Evolutionary conservation across 371 early-diverging fungal genomes (phyloP), one percentile per base, ranked within the genome.

Genomic region (Apophysomyces trapeziformis): DNA sequence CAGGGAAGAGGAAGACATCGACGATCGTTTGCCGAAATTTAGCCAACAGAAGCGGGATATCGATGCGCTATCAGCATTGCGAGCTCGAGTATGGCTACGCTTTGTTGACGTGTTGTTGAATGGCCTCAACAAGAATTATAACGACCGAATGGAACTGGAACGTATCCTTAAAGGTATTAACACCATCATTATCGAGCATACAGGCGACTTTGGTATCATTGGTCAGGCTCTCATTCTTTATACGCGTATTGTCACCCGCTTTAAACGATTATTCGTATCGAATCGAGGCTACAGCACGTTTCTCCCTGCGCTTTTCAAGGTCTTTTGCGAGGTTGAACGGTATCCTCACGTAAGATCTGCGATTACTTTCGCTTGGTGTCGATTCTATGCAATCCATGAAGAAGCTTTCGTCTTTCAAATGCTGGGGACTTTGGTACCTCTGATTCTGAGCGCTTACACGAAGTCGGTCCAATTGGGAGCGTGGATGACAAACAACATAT

Each of bases 341-440:
- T 75, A 66, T 37, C 69, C 68, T 0, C 77, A 79, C 21, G 74
- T 86, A 7, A 71, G 80, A 5, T 82, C 84, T 7, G 86, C 87
- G 0, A 84, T 90, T 45, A 78, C 73, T n/a, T 86, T 81, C 63
- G 78, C 83, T 0, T 86, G 86, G 77, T 81, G 82, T 58, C 75
- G 85, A n/a, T 89, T 90, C 21, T 89, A 85, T 61, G 77, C 84
- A 18, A 74, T 89, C 1, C 90, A 90, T 50, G 85, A 86, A 70
- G 90, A 90, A 58, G 72, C 90, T 0, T 90, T 90, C 72, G 76
- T 90, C 1, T 87, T 90, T 56, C 90, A 90, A 66, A 84, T 92
- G 77, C 63, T 90, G 21, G 90, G 90, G 5, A 70, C 81, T 7
- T 67, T 90, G 11, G 84, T 86, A 1, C 90, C 90, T 2, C 35